Conservation (phyloP, 805 yeast species). For the Candida nemodendra region DNA sequence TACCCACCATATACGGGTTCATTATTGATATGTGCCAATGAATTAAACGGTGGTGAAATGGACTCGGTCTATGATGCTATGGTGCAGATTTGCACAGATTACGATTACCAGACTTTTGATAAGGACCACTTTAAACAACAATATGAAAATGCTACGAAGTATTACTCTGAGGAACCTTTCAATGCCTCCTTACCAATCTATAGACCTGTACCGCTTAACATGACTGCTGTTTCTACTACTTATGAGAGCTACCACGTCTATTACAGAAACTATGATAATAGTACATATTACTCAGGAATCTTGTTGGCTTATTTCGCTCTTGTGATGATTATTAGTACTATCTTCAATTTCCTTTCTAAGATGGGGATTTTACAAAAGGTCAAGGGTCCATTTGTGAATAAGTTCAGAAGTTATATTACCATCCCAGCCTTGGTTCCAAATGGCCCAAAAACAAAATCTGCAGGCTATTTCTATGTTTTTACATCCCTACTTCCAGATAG, state of each 20-base stretch:
- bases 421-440: slow-evolving; percentile 38
- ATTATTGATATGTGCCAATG: slow-evolving; percentile 12
- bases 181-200: slow-evolving; percentile 14
- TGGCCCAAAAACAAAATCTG: slow-evolving; percentile 18
- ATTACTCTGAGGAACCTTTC: slow-evolving; percentile 8
- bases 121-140: slow-evolving; percentile 11
- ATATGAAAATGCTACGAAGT: slow-evolving; percentile 32
- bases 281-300: slow-evolving; percentile 35
- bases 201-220: slow-evolving; percentile 15
- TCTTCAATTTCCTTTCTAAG: slow-evolving; percentile 32
- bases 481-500: slow-evolving; percentile 32
- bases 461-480: slow-evolving; percentile 17
- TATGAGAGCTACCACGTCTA: slow-evolving; percentile 14
- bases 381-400: slow-evolving; percentile 33
- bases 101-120: neutral
- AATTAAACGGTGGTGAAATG: slow-evolving; percentile 5
- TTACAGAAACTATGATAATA: slow-evolving; percentile 27
- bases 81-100: slow-evolving; percentile 2
- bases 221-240: slow-evolving; percentile 4
- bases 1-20: slow-evolving; percentile 22
- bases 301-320: slow-evolving; percentile 40
- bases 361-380: slow-evolving; percentile 29
- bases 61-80: slow-evolving; percentile 5
- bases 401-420: slow-evolving; percentile 34
- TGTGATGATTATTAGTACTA: slow-evolving; percentile 37